Conservation (phyloP, 164 flowering plant species). For the Magnolia sinica region DNA sequence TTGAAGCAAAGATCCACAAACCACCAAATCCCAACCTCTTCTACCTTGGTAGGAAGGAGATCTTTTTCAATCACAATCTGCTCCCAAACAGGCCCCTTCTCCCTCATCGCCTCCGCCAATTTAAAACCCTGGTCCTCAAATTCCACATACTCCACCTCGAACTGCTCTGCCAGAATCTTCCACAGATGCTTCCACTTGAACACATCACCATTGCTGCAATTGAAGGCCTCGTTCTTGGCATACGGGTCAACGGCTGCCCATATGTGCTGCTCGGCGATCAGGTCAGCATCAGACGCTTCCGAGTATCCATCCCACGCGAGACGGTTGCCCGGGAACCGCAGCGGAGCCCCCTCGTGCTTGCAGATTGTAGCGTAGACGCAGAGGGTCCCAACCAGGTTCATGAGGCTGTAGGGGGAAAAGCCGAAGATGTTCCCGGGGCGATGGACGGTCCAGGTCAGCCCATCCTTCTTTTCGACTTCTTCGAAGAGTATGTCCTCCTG, state of each 20-base stretch:
- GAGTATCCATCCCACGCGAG: conserved; percentile 57
- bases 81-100: conserved; percentile 67
- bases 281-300: conserved; percentile 64
- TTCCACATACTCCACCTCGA: conserved; percentile 50
- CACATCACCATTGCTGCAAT: conserved; percentile 74
- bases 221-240: conserved; percentile 79
- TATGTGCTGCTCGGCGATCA: conserved; percentile 85
- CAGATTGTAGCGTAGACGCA: conserved; percentile 79
- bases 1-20: conserved; percentile 41
- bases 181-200: conserved; percentile 87
- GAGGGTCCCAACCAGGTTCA: conserved; percentile 62
- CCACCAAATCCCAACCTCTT: conserved; percentile 71
- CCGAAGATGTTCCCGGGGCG: conserved; percentile 67
- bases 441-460: conserved; percentile 66
- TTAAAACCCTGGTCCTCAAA: conserved; percentile 18
- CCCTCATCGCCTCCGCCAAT: conserved; percentile 65
- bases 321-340: conserved; percentile 60
- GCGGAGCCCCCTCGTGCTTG: conserved; percentile 47
- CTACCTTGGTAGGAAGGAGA: conserved; percentile 43
- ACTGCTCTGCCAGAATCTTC: conserved; percentile 70
- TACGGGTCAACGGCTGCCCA: conserved; percentile 83
- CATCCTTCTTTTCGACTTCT: conserved; percentile 47
- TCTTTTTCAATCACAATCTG: conserved; percentile 65
- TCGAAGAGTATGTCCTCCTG: conserved; percentile 62
- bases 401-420: conserved; percentile 70